Base-by-base conservation (phyloP, 2,329 filamentous ascomycete genomes). In the Didymella arachidicola region DNA sequence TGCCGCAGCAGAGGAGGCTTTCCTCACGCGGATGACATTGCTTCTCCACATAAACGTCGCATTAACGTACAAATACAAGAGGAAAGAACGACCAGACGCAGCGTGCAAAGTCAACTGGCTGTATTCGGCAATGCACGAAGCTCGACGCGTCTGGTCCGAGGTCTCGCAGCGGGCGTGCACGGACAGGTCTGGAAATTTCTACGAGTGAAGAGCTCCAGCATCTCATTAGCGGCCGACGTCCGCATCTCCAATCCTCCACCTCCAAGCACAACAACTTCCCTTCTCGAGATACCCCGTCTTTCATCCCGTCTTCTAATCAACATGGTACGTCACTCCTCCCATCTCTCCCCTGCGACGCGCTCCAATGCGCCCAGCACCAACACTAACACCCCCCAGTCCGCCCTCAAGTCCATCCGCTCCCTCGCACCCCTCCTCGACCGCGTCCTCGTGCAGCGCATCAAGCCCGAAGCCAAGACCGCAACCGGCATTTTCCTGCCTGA, bases 401-500 rank as follows among this genome's bases (percentile, higher is more conserved):
- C 93, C 68, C 87, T 98, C 83, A 95, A 94, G 81, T 96, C 91
- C 79, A 93, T 99, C 87, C 95, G 94, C 83, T 89, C 89, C 75
- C 93, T 99, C 73, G 91, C 89, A 60, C 95, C 95, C 64, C 93
- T 99, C 70, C 89, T 99, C 81, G 95, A 99, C 88, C 94, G 95
- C 74, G 93, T 99, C 72, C 90, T 99, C 66, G 92, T 99, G 71
- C 95, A 99, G 88, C 92, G 95, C 81, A 83, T 97, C 83, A 98
- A 98, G 85, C 91, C 94, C 75, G 94, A 98, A 83, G 81, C 93
- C 78, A 97, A 97, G 87, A 99, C 95, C 48, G 93, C 95, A 72
- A 89, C 89, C 75, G 95, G 95, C 75, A 97, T 99, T 86, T 97
- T 96, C 86, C 91, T 99, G 67, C 95, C 95, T 71, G 95, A 99